phyloP scores from a whole-genome alignment of 1,139 yeast species.

The Hemisphaericaspora lyxosophila region DNA sequence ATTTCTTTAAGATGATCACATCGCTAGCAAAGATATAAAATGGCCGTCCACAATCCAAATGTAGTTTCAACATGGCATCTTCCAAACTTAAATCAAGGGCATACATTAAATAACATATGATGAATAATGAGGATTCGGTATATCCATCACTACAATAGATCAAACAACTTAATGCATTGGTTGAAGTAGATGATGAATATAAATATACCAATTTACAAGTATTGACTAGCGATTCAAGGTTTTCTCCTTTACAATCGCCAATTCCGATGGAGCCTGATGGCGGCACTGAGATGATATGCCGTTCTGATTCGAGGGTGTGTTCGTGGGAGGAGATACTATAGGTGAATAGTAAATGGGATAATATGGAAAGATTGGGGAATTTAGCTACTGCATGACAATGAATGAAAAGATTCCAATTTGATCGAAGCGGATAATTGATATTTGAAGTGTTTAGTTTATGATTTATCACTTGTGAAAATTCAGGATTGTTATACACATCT shows the following conservation, averaged over 20 bases:
- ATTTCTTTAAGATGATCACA: slow-evolving; percentile 58
- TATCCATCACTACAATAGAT: slow-evolving; percentile 89
- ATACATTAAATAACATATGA: slow-evolving; percentile 70
- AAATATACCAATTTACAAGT: slow-evolving; percentile 59
- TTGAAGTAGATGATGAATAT: slow-evolving; percentile 31
- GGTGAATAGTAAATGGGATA: slow-evolving; percentile 37
- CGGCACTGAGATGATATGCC: slow-evolving; percentile 63
- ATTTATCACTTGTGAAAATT: slow-evolving; percentile 33
- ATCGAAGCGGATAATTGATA: slow-evolving; percentile 27
- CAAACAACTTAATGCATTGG: slow-evolving; percentile 32
- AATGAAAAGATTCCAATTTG: slow-evolving; percentile 40
- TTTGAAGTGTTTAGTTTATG: neutral
- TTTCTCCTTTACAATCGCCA: slow-evolving; percentile 62
- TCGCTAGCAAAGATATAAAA: slow-evolving; percentile 82
- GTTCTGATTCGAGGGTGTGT: slow-evolving; percentile 21
- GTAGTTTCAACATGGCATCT: slow-evolving; percentile 59
- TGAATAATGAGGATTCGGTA: slow-evolving; percentile 80
- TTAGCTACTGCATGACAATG: slow-evolving; percentile 55
- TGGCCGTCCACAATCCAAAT: slow-evolving; percentile 66
- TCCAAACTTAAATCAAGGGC: slow-evolving; percentile 54
- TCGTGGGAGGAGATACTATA: slow-evolving; percentile 29
- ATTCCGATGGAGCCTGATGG: slow-evolving; percentile 80
- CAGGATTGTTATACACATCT: slow-evolving; percentile 51
- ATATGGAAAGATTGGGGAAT: slow-evolving; percentile 47
- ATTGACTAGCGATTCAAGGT: slow-evolving; percentile 58